Percentiles rank a stretch among this genome's conserved stretches.
Evolutionary conservation across 2,329 filamentous ascomycete species (phyloP).

Genomic region (Phyllosticta citribraziliensis): DNA sequence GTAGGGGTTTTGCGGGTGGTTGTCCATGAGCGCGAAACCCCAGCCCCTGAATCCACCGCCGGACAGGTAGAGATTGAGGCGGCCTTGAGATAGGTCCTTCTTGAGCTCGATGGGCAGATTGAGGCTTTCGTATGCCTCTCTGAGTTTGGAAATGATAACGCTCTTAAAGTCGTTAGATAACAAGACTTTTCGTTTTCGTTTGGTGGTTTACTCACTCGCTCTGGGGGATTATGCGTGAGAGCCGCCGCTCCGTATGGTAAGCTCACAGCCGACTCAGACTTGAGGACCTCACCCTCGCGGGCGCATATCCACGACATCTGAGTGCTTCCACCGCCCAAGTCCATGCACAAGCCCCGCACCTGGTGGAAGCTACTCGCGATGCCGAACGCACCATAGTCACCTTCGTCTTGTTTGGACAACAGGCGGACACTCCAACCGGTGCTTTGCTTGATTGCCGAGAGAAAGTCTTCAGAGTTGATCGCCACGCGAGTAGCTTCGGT

Average conservation of each 20-base stretch:
- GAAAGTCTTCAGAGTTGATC: constrained; percentile 60
- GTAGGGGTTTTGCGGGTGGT: constrained; percentile 64
- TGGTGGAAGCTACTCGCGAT: constrained; percentile 63
- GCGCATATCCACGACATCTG: constrained; percentile 58
- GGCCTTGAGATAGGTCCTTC: constrained; percentile 24
- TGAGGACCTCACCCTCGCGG: constrained; percentile 39
- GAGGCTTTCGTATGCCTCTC: constrained; percentile 48
- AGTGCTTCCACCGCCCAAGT: constrained; percentile 68
- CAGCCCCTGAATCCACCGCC: constrained; percentile 87
- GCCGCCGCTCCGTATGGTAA: constrained; percentile 64
- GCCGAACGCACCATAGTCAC: constrained; percentile 71
- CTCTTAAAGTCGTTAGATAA: constrained; percentile 18
- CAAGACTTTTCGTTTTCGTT: too few relatives aligned
- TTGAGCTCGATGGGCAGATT: constrained; percentile 44
- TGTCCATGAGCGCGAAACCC: constrained; percentile 79
- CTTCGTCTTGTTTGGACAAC: constrained; percentile 71
- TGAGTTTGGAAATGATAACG: constrained; percentile 50
- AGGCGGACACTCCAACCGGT: constrained; percentile 63
- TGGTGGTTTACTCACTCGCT: neutral
- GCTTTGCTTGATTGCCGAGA: constrained; percentile 50
- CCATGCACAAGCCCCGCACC: constrained; percentile 74
- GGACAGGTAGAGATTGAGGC: constrained; percentile 70
- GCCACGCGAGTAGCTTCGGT: constrained; percentile 84
- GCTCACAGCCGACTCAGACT: constrained; percentile 48
- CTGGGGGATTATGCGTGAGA: constrained; percentile 30